Percentiles rank a stretch among this genome's conserved stretches.
Evolutionary conservation across 164 flowering plant species (phyloP).

Genomic region (Annona cherimola): DNA sequence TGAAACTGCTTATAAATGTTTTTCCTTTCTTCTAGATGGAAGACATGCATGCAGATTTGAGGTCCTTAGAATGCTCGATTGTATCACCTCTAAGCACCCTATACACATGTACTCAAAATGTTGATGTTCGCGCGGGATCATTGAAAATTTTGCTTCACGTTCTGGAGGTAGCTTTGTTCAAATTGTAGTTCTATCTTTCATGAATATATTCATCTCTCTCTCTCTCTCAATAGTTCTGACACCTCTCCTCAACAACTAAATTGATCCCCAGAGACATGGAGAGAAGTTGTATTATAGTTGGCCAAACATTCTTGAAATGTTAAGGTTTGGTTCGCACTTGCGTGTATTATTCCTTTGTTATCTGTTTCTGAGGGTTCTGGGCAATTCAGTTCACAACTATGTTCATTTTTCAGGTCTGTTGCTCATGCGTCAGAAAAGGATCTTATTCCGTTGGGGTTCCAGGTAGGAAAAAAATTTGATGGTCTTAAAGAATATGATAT

Average conservation of each 20-base stretch:
- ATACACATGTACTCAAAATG: constrained; percentile 50
- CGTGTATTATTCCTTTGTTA: neutral
- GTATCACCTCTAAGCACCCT: constrained; percentile 71
- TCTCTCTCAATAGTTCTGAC: neutral
- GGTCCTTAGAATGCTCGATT: constrained; percentile 72
- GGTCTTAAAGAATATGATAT: neutral
- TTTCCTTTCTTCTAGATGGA: constrained; percentile 30
- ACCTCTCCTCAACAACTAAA: neutral
- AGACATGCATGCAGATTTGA: constrained; percentile 24
- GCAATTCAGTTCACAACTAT: neutral
- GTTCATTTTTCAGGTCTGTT: constrained; percentile 55
- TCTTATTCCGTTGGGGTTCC: constrained; percentile 85
- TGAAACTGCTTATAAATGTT: constrained; percentile 6
- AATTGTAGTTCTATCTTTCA: neutral
- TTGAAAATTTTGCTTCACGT: constrained; percentile 94
- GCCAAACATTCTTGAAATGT: constrained; percentile 83
- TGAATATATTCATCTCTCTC: neutral
- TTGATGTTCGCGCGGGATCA: constrained; percentile 76
- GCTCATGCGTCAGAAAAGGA: constrained; percentile 87
- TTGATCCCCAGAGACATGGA: constrained; percentile 67
- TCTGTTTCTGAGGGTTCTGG: neutral
- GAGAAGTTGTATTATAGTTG: constrained; percentile 86
- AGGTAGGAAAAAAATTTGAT: constrained; percentile 36
- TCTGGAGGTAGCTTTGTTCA: constrained; percentile 59
- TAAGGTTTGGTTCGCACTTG: constrained; percentile 50